These are phyloP conservation scores for Xylariaceae sp. DNA, from an alignment of 2,329 filamentous ascomycete species.

Conservation along the genomic window DNA sequence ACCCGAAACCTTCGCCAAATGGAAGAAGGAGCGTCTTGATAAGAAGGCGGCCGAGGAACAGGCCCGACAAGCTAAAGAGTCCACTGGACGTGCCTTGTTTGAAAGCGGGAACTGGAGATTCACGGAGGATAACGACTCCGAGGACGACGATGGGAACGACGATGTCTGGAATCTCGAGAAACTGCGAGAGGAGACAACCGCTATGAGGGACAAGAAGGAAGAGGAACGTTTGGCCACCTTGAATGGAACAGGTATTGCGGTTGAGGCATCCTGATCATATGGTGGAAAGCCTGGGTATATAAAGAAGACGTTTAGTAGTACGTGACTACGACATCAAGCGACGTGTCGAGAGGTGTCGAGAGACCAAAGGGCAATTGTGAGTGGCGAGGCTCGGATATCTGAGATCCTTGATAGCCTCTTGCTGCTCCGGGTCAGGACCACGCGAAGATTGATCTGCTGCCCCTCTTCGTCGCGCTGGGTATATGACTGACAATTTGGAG, in stretches of 20 bases:
- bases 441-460: conserved; percentile 13
- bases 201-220: conserved; percentile 68
- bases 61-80: conserved; percentile 86
- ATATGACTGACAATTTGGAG: not conserved
- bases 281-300: not conserved
- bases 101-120: conserved; percentile 90
- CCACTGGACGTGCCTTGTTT: conserved; percentile 90
- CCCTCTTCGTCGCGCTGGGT: conserved; percentile 18
- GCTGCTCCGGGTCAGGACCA: conserved; percentile 3
- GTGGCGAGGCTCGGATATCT: not conserved
- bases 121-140: conserved; percentile 58
- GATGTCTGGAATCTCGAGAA: conserved; percentile 75
- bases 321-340: conserved; percentile 13
- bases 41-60: conserved; percentile 96
- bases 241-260: conserved; percentile 32
- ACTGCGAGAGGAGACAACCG: conserved; percentile 80
- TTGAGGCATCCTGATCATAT: conserved; percentile 34
- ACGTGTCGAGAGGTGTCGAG: conserved; percentile 12
- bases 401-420: not conserved
- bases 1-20: conserved; percentile 86
- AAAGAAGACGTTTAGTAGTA: conserved; percentile 8
- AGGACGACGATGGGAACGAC: conserved; percentile 52
- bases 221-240: conserved; percentile 57
- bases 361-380: conserved; percentile 1
- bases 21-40: conserved; percentile 90